Conservation (phyloP, 495 filamentous ascomycete genomes). For the Oleoguttula mirabilis region DNA sequence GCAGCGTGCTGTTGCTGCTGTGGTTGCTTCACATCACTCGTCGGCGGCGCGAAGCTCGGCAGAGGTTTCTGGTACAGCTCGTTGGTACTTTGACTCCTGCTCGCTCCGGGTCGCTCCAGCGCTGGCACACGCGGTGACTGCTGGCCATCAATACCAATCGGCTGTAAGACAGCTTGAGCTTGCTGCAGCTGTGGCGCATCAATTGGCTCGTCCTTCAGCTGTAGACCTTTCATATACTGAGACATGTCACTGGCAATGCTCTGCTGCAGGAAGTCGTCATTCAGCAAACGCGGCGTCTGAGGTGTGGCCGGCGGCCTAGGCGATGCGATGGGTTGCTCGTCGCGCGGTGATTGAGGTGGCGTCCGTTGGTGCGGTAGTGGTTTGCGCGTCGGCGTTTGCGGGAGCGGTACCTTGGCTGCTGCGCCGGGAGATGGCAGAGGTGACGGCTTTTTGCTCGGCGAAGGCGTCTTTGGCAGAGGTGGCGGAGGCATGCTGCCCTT, state of each 20-base stretch:
- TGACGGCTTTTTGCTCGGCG: slow-evolving; percentile 24
- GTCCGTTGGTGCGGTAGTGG: slow-evolving; percentile 22
- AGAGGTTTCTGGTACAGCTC: slow-evolving; percentile 23
- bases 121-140: slow-evolving; percentile 1
- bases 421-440: slow-evolving; percentile 39
- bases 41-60: slow-evolving; percentile 6
- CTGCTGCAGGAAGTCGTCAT: slow-evolving; percentile 30
- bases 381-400: slow-evolving; percentile 37
- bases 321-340: slow-evolving; percentile 5
- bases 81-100: slow-evolving; percentile 15
- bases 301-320: slow-evolving; percentile 16
- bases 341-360: slow-evolving; percentile 13
- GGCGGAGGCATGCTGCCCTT: slow-evolving; percentile 27
- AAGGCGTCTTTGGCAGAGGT: slow-evolving; percentile 51
- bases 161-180: not conserved
- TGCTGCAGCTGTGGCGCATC: slow-evolving; percentile 5
- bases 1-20: too few relatives aligned
- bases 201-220: slow-evolving; percentile 13
- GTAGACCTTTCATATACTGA: slow-evolving; percentile 18
- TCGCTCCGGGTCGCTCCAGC: slow-evolving; percentile 6
- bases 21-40: not conserved
- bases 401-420: slow-evolving; percentile 47
- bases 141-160: not conserved
- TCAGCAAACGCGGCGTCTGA: slow-evolving; percentile 21
- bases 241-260: slow-evolving; percentile 30